Evolutionary conservation across 805 yeast genomes (phyloP).

Genomic region (Kodamaea hsintzibuensis): DNA sequence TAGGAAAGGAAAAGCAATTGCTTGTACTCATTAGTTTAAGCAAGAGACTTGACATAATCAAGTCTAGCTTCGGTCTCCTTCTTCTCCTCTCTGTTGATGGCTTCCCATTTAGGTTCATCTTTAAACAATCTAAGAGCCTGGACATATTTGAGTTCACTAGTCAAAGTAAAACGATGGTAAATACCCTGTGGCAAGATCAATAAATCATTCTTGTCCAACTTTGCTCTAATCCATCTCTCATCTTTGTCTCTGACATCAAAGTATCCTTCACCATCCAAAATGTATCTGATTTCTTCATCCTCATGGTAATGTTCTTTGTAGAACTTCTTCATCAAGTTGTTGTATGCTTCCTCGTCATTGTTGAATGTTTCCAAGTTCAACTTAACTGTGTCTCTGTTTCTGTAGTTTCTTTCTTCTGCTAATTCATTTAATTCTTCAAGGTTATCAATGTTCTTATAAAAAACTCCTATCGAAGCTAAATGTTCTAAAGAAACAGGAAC

Average conservation of each 20-base stretch:
- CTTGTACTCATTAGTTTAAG: background rate
- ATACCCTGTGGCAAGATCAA: constrained; percentile 87
- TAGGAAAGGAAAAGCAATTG: background rate
- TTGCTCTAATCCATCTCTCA: constrained; percentile 75
- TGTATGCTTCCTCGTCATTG: constrained; percentile 54
- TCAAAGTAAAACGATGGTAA: constrained; percentile 87
- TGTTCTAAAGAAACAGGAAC: constrained; percentile 48
- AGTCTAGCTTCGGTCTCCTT: constrained; percentile 34
- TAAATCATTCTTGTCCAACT: constrained; percentile 63
- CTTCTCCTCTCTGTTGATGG: constrained; percentile 63
- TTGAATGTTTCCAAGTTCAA: constrained; percentile 63
- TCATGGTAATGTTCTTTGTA: constrained; percentile 90
- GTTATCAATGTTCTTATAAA: constrained; percentile 53
- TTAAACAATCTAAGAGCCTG: constrained; percentile 82
- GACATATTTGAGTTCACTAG: constrained; percentile 56
- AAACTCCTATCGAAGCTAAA: constrained; percentile 64
- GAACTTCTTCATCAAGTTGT: constrained; percentile 66
- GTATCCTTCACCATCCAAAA: constrained; percentile 86
- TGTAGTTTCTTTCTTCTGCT: constrained; percentile 71
- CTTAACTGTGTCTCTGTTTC: constrained; percentile 72
- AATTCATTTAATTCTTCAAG: constrained; percentile 60
- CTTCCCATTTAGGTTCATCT: constrained; percentile 96
- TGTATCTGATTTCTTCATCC: constrained; percentile 94
- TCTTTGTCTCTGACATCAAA: constrained; percentile 77
- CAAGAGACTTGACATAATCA: constrained; percentile 26